These are phyloP conservation scores for Dictyostelium firmibasis DNA, from an alignment of 78 protist genomes.

Conservation along the genomic window DNA sequence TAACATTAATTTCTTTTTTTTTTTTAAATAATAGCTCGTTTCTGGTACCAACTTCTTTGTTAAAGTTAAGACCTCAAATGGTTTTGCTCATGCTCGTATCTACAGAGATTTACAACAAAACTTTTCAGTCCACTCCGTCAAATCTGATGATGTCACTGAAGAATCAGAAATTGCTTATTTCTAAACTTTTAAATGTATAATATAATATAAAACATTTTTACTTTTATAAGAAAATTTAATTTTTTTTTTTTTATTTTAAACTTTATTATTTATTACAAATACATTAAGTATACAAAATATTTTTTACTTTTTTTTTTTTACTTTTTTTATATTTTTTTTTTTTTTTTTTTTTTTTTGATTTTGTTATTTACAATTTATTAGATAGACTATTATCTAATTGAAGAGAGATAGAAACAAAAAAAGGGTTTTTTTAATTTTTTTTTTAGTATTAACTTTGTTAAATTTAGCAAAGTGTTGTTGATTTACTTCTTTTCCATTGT, in stretches of 20 bases:
- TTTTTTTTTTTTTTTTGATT: neutral
- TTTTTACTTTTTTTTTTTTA: neutral
- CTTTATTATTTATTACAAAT: neutral
- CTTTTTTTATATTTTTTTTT: too few species aligned
- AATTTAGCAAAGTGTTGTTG: neutral
- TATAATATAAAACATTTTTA: neutral
- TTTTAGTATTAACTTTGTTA: too few species aligned
- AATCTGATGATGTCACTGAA: neutral
- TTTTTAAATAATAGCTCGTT: conserved; percentile 11
- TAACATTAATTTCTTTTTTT: neutral
- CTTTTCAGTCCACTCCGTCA: conserved; percentile 13
- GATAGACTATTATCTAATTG: neutral
- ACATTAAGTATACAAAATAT: neutral
- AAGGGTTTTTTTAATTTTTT: neutral
- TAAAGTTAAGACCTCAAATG: conserved; percentile 26
- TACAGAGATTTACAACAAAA: neutral
- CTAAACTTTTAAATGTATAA: neutral
- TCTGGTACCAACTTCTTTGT: conserved; percentile 58
- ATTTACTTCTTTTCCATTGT: conserved; percentile 77
- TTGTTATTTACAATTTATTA: neutral
- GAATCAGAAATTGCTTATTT: neutral
- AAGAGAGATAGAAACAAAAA: neutral
- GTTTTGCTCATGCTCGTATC: conserved; percentile 1
- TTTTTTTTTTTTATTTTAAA: neutral
- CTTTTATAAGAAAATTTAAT: neutral